Evolutionary conservation across 2,329 filamentous ascomycete genomes (phyloP).

Genomic region (Penicillium sp.): DNA sequence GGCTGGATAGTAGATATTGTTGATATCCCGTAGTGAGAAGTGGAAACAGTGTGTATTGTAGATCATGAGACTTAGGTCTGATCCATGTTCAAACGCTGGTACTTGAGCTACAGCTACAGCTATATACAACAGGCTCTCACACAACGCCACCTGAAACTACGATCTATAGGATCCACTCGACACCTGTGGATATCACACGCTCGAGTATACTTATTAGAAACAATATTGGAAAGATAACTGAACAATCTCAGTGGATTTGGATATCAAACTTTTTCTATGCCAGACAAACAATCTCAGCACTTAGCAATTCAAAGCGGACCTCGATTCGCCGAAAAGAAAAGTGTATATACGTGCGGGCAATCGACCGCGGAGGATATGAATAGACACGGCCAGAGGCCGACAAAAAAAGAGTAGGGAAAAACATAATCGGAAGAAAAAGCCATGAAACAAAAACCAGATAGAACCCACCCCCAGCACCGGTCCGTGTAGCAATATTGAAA

Average conservation of each 20-base stretch:
- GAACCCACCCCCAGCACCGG: slow-evolving; percentile 26
- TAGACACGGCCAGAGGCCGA: slow-evolving; percentile 21
- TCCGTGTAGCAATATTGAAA: slow-evolving; percentile 32
- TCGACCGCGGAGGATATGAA: slow-evolving; percentile 15
- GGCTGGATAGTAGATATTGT: background rate
- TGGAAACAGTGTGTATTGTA: background rate
- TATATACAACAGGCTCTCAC: background rate
- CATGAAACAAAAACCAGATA: background rate
- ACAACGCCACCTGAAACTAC: background rate
- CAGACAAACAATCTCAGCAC: background rate
- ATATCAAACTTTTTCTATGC: slow-evolving; percentile 9
- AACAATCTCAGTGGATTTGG: background rate
- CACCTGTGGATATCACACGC: background rate
- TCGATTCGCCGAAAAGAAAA: slow-evolving; percentile 2
- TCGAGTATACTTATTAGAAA: background rate
- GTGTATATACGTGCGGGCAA: slow-evolving; percentile 21
- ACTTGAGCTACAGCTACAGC: background rate
- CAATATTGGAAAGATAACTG: background rate
- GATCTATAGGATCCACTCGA: background rate
- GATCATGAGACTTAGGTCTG: too few species aligned
- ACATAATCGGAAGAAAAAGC: slow-evolving; percentile 10
- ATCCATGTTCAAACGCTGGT: background rate
- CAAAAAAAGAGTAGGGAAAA: slow-evolving; percentile 1
- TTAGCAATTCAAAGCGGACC: background rate
- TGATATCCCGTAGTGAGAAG: background rate